Conservation (phyloP, 495 filamentous ascomycete genomes). For the Aspergillus nidulans region DNA sequence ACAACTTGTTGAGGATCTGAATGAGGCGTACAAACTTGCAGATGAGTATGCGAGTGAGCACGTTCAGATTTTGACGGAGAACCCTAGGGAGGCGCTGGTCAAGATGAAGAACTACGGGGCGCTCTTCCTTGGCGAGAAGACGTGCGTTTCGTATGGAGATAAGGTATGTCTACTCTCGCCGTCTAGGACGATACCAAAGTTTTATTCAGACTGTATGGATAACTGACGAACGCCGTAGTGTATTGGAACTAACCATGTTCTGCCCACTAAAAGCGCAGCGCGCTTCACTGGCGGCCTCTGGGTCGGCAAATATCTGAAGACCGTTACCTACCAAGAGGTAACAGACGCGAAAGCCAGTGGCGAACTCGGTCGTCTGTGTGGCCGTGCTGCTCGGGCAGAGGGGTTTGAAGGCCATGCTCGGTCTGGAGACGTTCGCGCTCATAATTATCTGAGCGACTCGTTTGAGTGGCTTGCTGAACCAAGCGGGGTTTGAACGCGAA, state of each 20-base stretch:
- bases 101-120: constrained; percentile 52
- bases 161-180: constrained; percentile 12
- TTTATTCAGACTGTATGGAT: no score
- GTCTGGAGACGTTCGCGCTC: constrained; percentile 44
- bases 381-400: constrained; percentile 46
- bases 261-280: constrained; percentile 46
- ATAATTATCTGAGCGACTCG: constrained; percentile 36
- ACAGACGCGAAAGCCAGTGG: constrained; percentile 39
- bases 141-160: constrained; percentile 50
- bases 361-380: constrained; percentile 48
- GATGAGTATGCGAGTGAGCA: constrained; percentile 51
- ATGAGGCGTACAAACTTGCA: constrained; percentile 47
- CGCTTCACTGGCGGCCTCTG: constrained; percentile 48
- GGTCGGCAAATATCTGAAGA: constrained; percentile 51
- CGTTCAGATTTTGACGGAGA: constrained; percentile 48
- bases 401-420: constrained; percentile 51
- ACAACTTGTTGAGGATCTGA: constrained; percentile 35
- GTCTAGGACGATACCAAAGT: no score
- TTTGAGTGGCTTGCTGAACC: constrained; percentile 48
- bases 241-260: constrained; percentile 53
- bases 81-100: constrained; percentile 43
- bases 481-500: no score
- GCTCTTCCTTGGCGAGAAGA: constrained; percentile 50
- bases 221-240: constrained; percentile 11
- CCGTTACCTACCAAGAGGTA: constrained; percentile 52